Evolutionary conservation across 2,329 filamentous ascomycete species (phyloP).

Genomic region (Colletotrichum lini): DNA sequence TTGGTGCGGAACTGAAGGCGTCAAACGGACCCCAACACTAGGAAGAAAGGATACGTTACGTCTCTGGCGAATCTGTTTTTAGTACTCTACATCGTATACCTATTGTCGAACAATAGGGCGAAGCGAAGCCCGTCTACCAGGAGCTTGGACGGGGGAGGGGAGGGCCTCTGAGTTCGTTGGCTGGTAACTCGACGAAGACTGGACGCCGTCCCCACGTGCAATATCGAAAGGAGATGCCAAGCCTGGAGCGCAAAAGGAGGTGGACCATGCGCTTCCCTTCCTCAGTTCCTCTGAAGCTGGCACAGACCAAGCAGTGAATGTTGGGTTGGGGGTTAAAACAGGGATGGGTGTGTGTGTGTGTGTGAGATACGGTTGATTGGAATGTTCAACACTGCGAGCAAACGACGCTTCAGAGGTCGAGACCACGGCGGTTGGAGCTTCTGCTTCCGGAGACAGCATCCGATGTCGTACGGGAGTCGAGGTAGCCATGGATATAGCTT

Average conservation of each 20-base stretch:
- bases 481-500: not conserved
- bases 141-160: not conserved
- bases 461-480: slow-evolving; percentile 22
- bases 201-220: not conserved
- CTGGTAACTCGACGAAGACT: not conserved
- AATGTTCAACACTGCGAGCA: not conserved
- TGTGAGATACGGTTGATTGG: not conserved
- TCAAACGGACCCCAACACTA: slow-evolving; percentile 21
- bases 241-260: not conserved
- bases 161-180: not conserved
- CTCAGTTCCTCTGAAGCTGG: not conserved
- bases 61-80: not conserved
- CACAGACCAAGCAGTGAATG: slow-evolving; percentile 6
- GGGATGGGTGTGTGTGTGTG: not conserved
- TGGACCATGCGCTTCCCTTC: slow-evolving; percentile 1
- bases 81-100: too few species aligned
- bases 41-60: slow-evolving; percentile 15
- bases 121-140: not conserved
- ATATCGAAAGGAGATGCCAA: slow-evolving; percentile 6
- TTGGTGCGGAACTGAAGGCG: slow-evolving; percentile 25
- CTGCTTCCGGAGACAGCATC: slow-evolving; percentile 17
- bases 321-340: not conserved
- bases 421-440: slow-evolving; percentile 1
- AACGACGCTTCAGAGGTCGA: not conserved
- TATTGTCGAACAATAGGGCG: not conserved